Conservation (phyloP, 2,329 filamentous ascomycete genomes). For the Botrytis fabae region DNA sequence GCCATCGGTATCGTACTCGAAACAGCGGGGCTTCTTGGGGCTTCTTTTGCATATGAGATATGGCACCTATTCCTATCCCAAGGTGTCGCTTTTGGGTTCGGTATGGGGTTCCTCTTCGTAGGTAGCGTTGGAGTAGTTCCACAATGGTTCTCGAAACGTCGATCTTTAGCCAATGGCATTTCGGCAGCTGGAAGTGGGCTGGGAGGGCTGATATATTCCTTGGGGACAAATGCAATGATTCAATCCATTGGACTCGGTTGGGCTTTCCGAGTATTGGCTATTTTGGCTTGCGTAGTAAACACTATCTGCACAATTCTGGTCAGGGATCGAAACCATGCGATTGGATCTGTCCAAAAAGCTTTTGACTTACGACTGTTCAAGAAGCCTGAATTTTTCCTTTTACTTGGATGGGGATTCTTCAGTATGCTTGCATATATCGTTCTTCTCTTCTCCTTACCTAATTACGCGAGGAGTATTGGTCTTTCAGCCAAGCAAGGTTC, state of each 20-base stretch:
- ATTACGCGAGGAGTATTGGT: constrained; percentile 69
- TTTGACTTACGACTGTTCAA: constrained; percentile 66
- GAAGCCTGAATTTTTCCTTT: constrained; percentile 61
- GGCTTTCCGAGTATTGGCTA: constrained; percentile 55
- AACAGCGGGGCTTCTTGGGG: constrained; percentile 64
- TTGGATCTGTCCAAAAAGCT: constrained; percentile 65
- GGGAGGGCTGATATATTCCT: constrained; percentile 62
- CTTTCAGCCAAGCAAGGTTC: constrained; percentile 66
- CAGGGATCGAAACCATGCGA: constrained; percentile 68
- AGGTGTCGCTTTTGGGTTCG: constrained; percentile 73
- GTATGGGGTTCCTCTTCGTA: constrained; percentile 74
- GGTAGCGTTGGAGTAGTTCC: constrained; percentile 61
- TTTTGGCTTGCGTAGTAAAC: constrained; percentile 65
- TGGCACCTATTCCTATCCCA: constrained; percentile 78
- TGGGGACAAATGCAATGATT: constrained; percentile 57
- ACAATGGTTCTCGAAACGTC: constrained; percentile 59
- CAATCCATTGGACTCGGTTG: constrained; percentile 52
- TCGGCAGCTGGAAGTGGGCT: constrained; percentile 67
- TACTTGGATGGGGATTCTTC: constrained; percentile 68
- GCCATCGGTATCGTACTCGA: constrained; percentile 65
- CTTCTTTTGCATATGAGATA: constrained; percentile 66
- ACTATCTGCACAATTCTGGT: constrained; percentile 62
- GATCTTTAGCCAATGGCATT: constrained; percentile 62
- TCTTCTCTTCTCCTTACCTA: constrained; percentile 73
- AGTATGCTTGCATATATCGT: constrained; percentile 74